Conservation (phyloP, 164 flowering plant genomes). For the Macadamia tetraphylla region DNA sequence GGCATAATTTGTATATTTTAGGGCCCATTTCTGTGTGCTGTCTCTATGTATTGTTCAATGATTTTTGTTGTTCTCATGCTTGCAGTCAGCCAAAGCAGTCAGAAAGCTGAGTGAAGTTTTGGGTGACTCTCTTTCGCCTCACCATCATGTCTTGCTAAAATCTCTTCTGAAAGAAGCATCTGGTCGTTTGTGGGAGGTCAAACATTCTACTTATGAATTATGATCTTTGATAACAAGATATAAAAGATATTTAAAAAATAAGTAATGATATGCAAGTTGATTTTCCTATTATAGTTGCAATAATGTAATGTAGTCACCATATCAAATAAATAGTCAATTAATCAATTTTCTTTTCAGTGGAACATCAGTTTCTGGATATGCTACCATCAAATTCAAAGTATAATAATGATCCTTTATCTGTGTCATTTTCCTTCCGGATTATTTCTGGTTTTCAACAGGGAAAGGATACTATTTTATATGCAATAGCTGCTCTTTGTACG, state of each 20-base stretch:
- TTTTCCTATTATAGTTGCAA: background rate
- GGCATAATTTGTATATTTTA: background rate
- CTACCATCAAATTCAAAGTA: background rate
- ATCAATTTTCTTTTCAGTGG: background rate
- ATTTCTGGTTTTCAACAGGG: conserved; percentile 51
- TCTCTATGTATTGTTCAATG: background rate
- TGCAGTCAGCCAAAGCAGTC: conserved; percentile 81
- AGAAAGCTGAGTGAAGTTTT: conserved; percentile 76
- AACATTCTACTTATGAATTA: conserved; percentile 5
- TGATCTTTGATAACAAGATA: background rate
- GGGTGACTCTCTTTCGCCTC: conserved; percentile 70
- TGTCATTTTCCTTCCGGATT: background rate
- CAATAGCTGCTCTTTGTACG: conserved; percentile 68
- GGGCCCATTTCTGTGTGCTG: background rate
- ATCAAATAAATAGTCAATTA: background rate
- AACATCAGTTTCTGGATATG: background rate
- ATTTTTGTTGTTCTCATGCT: conserved; percentile 2
- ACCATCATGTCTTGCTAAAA: conserved; percentile 48
- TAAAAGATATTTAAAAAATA: background rate
- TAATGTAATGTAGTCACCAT: background rate
- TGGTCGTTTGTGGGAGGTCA: conserved; percentile 98
- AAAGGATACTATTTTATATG: conserved; percentile 69
- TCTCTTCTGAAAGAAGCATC: conserved; percentile 78
- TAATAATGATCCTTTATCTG: background rate
- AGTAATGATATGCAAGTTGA: background rate